Evolutionary conservation across 495 filamentous ascomycete species (phyloP), one percentile per base, ranked within the genome.

Genomic region (Aspergillus steynii): DNA sequence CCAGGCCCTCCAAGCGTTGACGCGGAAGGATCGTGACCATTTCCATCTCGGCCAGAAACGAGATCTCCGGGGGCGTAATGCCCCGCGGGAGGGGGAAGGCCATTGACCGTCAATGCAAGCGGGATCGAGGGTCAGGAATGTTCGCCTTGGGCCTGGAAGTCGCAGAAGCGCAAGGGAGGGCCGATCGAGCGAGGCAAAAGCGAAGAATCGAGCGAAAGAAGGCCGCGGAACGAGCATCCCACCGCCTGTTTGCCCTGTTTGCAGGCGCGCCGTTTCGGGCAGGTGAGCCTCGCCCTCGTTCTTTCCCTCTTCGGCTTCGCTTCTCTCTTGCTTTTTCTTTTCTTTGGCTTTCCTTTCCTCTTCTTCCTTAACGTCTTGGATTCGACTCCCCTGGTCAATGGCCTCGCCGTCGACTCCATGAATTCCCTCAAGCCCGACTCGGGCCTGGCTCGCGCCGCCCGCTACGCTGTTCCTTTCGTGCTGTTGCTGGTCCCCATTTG

Each of bases 1-100:
- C 79, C 48, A 97, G 87, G 55, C 85, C 86, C 63, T 97, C 93
- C 51, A 98, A 85, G 57, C 89, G 85, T 72, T 97, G 93, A 32
- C 95, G 91, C 56, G 95, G 95, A 47, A 98, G 85, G 10, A 99
- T 84, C 1, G 93, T 96, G 50, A 99, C 90, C 67, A 89, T 83
- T 75, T 97, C 92, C 91, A 97, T 97, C 77, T 99, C 95, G 74
- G 93, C 96, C 50, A 97, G 83, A 74, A 98, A 99, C 67, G 92
- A 90, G 49, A 97, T 88, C 78, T 99, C 95, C 63, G 89, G 78
- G 59, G 94, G 92, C 59, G 90, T 91, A 27, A 96, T 85, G 76
- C 92, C 92, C 62, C 88, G 85, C 29, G 88, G 90, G 42, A 94
- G 80, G 56, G 90, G 90, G 57, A 93, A 86, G 32, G 92, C 93